phyloP scores from a whole-genome alignment of 768 basidiomycete genomes.

The Rhodotorula toruloides region DNA sequence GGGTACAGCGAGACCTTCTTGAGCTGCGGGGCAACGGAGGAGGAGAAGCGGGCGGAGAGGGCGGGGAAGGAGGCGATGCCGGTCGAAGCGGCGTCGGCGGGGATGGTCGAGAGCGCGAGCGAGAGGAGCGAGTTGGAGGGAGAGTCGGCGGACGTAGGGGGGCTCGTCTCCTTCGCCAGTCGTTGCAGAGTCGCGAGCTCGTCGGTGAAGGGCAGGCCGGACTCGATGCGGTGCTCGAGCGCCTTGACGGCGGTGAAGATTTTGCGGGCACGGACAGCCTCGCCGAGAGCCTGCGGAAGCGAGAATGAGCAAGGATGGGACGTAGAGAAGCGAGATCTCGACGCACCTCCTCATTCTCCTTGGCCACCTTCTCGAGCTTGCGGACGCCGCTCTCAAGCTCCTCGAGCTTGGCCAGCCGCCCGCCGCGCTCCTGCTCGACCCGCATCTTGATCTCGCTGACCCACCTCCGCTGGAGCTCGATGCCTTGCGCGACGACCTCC shows the following conservation, averaged over 20 bases:
- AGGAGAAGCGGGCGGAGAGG: conserved; percentile 83
- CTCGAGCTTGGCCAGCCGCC: conserved; percentile 87
- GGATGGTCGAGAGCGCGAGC: conserved; percentile 62
- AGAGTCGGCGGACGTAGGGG: conserved; percentile 6
- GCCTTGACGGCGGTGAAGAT: conserved; percentile 91
- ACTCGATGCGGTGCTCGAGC: conserved; percentile 41
- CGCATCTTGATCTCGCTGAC: conserved; percentile 91
- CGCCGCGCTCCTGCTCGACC: conserved; percentile 93
- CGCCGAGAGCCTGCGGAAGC: conserved; percentile 55
- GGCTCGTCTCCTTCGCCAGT: conserved; percentile 45
- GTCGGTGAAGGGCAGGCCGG: conserved; percentile 73
- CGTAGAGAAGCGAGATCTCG: too few species aligned
- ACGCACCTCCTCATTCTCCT: conserved; percentile 65
- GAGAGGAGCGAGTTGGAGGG: conserved; percentile 54
- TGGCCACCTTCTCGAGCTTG: conserved; percentile 79
- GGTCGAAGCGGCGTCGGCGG: conserved; percentile 42
- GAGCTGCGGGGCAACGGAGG: conserved; percentile 74
- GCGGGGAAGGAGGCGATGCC: conserved; percentile 80
- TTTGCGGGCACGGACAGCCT: conserved; percentile 83
- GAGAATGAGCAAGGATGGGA: conserved; percentile 18
- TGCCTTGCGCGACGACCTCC: conserved; percentile 91
- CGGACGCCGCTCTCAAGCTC: conserved; percentile 85
- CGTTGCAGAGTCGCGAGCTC: conserved; percentile 79
- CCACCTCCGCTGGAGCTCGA: conserved; percentile 95
- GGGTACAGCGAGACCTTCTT: conserved; percentile 88